These are phyloP conservation scores for Yamadazyma jaroonii DNA, from an alignment of 1,139 yeast genomes.

Conservation along the genomic window DNA sequence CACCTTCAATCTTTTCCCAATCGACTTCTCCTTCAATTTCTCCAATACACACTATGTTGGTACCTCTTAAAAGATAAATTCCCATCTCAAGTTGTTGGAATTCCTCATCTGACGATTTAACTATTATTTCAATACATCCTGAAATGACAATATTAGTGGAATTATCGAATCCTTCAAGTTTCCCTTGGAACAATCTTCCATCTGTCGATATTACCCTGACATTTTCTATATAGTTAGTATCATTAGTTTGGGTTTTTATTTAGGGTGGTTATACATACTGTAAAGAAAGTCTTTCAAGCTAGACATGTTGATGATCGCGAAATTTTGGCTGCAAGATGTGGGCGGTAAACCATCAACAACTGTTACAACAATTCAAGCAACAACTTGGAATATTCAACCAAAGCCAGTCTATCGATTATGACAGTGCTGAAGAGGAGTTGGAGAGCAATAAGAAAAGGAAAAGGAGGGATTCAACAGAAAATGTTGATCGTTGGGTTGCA, in stretches of 20 bases:
- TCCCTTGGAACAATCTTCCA: constrained; percentile 72
- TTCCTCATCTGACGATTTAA: constrained; percentile 45
- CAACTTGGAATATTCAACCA: not conserved
- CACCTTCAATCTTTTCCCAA: constrained; percentile 52
- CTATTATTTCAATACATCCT: constrained; percentile 54
- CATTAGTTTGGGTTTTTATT: not conserved
- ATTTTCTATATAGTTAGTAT: constrained; percentile 42
- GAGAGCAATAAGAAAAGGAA: too few species aligned
- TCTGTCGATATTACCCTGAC: constrained; percentile 82
- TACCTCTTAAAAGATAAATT: constrained; percentile 73
- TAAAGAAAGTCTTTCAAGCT: constrained; percentile 34
- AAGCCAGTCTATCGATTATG: not conserved
- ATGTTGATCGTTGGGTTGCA: constrained; percentile 25
- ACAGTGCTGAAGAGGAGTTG: not conserved
- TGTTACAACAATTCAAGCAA: not conserved
- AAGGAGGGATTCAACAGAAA: not conserved
- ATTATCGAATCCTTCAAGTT: constrained; percentile 77
- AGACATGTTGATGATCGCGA: constrained; percentile 20
- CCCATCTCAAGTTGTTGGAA: constrained; percentile 55
- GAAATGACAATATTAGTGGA: constrained; percentile 70
- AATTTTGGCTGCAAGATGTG: constrained; percentile 7
- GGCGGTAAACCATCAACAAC: constrained; percentile 6
- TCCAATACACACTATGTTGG: constrained; percentile 76
- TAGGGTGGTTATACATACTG: constrained; percentile 30
- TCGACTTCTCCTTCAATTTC: constrained; percentile 59